These are phyloP conservation scores for Phaeodactylum tricornutum DNA, from an alignment of 108 stramenopile genomes.

Conservation along the genomic window DNA sequence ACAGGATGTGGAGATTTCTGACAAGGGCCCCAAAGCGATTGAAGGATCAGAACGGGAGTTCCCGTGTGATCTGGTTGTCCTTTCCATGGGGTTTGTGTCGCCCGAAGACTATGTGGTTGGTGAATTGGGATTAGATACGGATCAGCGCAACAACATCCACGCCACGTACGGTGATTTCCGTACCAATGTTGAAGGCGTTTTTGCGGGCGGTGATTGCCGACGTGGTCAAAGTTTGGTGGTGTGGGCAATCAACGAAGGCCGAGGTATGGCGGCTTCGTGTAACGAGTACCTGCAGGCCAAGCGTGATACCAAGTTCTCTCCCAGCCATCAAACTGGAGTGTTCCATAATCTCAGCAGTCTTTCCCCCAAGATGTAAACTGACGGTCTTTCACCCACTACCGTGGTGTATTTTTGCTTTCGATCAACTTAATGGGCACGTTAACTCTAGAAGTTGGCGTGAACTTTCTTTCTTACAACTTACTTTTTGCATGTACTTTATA, in stretches of 20 bases:
- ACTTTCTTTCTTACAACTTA: too few species aligned
- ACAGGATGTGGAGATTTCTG: slow-evolving; percentile 88
- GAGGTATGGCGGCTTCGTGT: slow-evolving; percentile 85
- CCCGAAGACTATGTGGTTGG: slow-evolving; percentile 81
- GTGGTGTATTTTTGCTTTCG: slow-evolving; percentile 19
- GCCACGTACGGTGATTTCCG: slow-evolving; percentile 94
- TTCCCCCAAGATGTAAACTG: slow-evolving; percentile 47
- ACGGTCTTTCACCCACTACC: too few species aligned
- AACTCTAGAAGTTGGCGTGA: too few species aligned
- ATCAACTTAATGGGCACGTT: too few species aligned
- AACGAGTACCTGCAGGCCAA: slow-evolving; percentile 75
- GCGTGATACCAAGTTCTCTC: slow-evolving; percentile 36
- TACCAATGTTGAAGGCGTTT: slow-evolving; percentile 90
- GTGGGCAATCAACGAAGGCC: slow-evolving; percentile 98
- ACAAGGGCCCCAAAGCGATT: slow-evolving; percentile 58
- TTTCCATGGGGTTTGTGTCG: slow-evolving; percentile 97
- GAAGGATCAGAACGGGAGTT: slow-evolving; percentile 90
- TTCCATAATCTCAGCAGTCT: slow-evolving; percentile 83
- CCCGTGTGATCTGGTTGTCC: slow-evolving; percentile 84
- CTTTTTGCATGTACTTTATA: too few species aligned
- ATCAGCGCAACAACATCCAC: slow-evolving; percentile 93
- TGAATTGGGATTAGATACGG: slow-evolving; percentile 75
- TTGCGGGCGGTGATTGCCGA: slow-evolving; percentile 97
- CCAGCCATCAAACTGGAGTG: slow-evolving; percentile 36
- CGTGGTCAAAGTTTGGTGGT: slow-evolving; percentile 95